Conservation (phyloP, 2,329 filamentous ascomycete species). For the Graphilbum fragrans region DNA sequence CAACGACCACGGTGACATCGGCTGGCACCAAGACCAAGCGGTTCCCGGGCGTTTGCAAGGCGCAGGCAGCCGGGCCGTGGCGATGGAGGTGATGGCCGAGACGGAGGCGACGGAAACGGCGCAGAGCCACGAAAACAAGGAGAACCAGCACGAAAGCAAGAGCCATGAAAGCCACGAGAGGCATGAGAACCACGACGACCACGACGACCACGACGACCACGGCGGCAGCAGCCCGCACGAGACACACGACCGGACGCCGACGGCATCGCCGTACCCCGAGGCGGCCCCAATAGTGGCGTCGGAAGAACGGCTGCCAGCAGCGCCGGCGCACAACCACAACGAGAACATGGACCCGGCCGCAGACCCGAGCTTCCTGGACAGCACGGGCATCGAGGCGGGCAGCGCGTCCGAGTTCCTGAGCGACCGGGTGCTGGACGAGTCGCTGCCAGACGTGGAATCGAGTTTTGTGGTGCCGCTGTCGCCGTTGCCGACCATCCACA, state of each 20-base stretch:
- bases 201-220: too few relatives aligned
- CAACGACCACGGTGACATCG: too few relatives aligned
- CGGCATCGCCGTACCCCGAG: background rate
- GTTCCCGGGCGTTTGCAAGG: too few relatives aligned
- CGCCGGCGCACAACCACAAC: constrained; percentile 1
- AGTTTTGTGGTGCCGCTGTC: constrained; percentile 50
- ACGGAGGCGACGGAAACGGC: too few relatives aligned
- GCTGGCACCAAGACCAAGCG: too few relatives aligned
- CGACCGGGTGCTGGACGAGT: constrained; percentile 40
- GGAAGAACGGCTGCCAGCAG: background rate
- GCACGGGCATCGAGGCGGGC: constrained; percentile 18
- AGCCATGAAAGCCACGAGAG: too few relatives aligned
- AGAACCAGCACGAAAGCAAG: too few relatives aligned
- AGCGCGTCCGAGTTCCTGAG: constrained; percentile 35
- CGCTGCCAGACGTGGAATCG: constrained; percentile 52
- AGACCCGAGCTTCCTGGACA: constrained; percentile 26
- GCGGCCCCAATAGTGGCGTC: background rate
- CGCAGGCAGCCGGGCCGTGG: too few relatives aligned
- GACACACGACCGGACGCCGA: background rate
- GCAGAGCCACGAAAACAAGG: too few relatives aligned
- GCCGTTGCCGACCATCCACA: constrained; percentile 35
- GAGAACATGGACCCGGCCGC: background rate
- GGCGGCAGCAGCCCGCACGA: background rate
- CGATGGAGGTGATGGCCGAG: too few relatives aligned
- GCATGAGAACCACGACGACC: too few relatives aligned